These are phyloP conservation scores for Neoboletus magnificus DNA, from an alignment of 768 basidiomycete species.

Conservation along the genomic window DNA sequence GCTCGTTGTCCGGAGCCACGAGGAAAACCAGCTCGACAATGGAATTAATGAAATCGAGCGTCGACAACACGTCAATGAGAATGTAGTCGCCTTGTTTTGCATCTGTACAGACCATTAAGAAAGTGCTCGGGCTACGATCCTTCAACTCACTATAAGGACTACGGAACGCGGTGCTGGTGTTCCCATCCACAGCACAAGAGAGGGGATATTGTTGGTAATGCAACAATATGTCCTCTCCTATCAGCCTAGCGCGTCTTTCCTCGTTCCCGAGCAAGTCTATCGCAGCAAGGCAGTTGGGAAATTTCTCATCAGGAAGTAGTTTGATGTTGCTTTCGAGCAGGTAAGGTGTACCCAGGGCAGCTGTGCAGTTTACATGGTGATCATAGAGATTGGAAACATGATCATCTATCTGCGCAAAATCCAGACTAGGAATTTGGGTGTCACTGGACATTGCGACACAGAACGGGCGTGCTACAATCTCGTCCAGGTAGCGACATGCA, in stretches of 20 bases:
- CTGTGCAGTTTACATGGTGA: constrained; percentile 28
- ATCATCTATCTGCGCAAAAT: constrained; percentile 10
- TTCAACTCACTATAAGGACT: constrained; percentile 44
- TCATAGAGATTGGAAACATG: not conserved
- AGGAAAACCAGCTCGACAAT: constrained; percentile 35
- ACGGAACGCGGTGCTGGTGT: constrained; percentile 46
- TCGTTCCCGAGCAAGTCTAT: constrained; percentile 45
- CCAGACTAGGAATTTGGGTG: not conserved
- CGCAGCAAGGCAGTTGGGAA: constrained; percentile 25
- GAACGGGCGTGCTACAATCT: constrained; percentile 18
- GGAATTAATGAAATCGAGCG: constrained; percentile 16
- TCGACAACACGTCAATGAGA: constrained; percentile 36
- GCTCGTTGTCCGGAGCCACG: constrained; percentile 33
- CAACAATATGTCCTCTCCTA: constrained; percentile 34
- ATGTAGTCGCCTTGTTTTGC: constrained; percentile 37
- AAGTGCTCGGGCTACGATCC: constrained; percentile 6
- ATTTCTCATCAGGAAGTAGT: constrained; percentile 36
- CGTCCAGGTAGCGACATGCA: constrained; percentile 45
- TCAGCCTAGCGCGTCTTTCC: constrained; percentile 26
- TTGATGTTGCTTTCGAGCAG: constrained; percentile 52
- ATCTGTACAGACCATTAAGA: constrained; percentile 16
- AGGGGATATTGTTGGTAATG: constrained; percentile 46
- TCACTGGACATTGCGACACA: not conserved
- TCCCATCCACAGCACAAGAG: constrained; percentile 56
- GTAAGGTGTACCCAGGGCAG: constrained; percentile 45